These are phyloP conservation scores for Hypoxylon lienhwacheense DNA, from an alignment of 495 filamentous ascomycete genomes.

Conservation along the genomic window DNA sequence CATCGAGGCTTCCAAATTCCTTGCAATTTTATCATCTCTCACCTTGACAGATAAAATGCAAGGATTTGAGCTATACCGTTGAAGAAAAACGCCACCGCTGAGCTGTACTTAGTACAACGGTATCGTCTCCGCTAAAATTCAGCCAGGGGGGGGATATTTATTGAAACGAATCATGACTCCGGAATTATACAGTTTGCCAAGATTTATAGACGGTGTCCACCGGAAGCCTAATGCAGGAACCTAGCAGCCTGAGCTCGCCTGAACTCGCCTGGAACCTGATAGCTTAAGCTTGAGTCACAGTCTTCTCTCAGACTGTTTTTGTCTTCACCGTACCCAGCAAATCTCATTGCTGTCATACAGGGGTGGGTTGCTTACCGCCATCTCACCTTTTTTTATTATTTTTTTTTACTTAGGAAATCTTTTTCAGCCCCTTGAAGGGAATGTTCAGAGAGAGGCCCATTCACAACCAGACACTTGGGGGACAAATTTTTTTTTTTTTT, in stretches of 20 bases:
- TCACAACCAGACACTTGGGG: constrained; percentile 26
- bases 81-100: constrained; percentile 34
- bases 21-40: constrained; percentile 3
- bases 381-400: too few species aligned
- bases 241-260: constrained; percentile 4
- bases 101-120: too few species aligned
- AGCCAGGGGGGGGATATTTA: constrained; percentile 16
- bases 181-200: constrained; percentile 26
- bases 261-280: background rate
- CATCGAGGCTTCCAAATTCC: constrained; percentile 1
- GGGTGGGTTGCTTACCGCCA: constrained; percentile 31
- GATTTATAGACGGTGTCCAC: constrained; percentile 14
- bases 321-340: constrained; percentile 33
- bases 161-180: constrained; percentile 24
- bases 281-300: constrained; percentile 4
- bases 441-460: constrained; percentile 22
- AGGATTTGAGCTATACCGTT: constrained; percentile 15
- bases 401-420: constrained; percentile 32
- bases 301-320: constrained; percentile 7
- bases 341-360: constrained; percentile 19
- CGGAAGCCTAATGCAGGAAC: constrained; percentile 35
- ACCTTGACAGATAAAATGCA: constrained; percentile 8
- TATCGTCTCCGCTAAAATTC: constrained; percentile 14
- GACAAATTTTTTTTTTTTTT: constrained; percentile 25
- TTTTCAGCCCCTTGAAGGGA: constrained; percentile 30